A percentile compares a stretch with the other conserved stretches of the same genome.
Evolutionary conservation across 1,139 yeast genomes (phyloP).

Genomic region (Hemisphaericaspora xylofermentans): DNA sequence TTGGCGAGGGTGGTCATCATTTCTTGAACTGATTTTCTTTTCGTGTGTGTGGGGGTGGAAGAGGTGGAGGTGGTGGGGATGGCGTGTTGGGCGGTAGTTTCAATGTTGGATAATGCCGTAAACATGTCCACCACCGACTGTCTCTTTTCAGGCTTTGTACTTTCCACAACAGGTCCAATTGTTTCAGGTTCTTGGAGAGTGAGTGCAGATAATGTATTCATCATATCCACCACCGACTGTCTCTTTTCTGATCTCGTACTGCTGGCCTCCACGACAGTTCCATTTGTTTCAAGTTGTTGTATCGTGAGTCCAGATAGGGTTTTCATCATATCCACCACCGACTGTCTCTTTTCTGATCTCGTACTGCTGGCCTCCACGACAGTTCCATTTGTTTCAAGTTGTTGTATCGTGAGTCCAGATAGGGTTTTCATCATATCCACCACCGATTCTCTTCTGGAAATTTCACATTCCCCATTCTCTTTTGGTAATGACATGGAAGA

Average conservation of each 20-base stretch:
- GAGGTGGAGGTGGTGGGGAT: too few relatives aligned
- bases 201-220: too few relatives aligned
- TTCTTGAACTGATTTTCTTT: conserved; percentile 24
- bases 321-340: conserved; percentile 22
- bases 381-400: too few relatives aligned
- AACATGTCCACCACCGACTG: conserved; percentile 28
- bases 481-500: too few relatives aligned
- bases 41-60: too few relatives aligned
- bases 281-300: neutral
- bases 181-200: neutral
- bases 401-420: conserved; percentile 1
- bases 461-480: too few relatives aligned
- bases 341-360: conserved; percentile 10
- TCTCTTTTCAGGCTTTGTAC: conserved; percentile 16
- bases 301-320: too few relatives aligned
- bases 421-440: conserved; percentile 23
- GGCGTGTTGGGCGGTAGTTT: neutral
- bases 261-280: too few relatives aligned
- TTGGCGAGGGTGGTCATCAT: conserved; percentile 24
- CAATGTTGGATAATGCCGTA: conserved; percentile 16
- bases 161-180: too few relatives aligned
- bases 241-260: conserved; percentile 15
- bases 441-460: conserved; percentile 11
- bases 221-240: conserved; percentile 27
- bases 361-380: too few relatives aligned